A percentile compares a stretch with the other conserved stretches of the same genome.
These are phyloP conservation scores for Martiniozyma asiatica DNA, from an alignment of 1,139 yeast genomes.

Conservation along the genomic window DNA sequence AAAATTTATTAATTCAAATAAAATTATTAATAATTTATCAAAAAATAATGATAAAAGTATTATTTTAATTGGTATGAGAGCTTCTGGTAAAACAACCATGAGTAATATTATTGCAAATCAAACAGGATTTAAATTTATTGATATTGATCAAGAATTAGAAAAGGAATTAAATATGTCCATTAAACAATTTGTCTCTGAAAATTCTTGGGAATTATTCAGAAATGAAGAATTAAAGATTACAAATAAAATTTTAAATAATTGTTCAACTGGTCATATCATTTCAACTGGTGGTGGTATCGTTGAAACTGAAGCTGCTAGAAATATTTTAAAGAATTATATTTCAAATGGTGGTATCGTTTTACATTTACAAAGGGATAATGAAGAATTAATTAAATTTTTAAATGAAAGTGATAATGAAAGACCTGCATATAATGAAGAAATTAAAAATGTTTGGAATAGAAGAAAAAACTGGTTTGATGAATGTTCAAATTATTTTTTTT, in stretches of 20 bases:
- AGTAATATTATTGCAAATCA: slow-evolving; percentile 69
- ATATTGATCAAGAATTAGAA: slow-evolving; percentile 67
- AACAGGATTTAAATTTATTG: slow-evolving; percentile 63
- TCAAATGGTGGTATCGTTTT: slow-evolving; percentile 62
- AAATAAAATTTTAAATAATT: slow-evolving; percentile 34
- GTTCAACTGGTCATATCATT: slow-evolving; percentile 51
- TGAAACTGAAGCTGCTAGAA: slow-evolving; percentile 62
- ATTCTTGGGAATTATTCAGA: slow-evolving; percentile 88
- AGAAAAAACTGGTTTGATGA: slow-evolving; percentile 73
- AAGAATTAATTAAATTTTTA: slow-evolving; percentile 66
- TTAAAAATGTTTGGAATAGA: slow-evolving; percentile 70
- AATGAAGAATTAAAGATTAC: slow-evolving; percentile 51
- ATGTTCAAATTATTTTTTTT: slow-evolving; percentile 70
- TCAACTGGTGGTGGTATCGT: slow-evolving; percentile 98
- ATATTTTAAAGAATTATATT: slow-evolving; percentile 41
- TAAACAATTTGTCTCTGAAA: slow-evolving; percentile 48
- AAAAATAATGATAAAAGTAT: slow-evolving; percentile 48
- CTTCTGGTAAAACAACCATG: slow-evolving; percentile 88
- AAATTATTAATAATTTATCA: slow-evolving; percentile 10
- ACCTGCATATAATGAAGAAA: slow-evolving; percentile 77
- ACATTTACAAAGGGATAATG: slow-evolving; percentile 81
- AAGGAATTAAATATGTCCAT: slow-evolving; percentile 42
- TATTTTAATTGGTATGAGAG: slow-evolving; percentile 93
- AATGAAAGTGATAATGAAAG: slow-evolving; percentile 63
- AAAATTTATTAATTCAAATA: slow-evolving; percentile 10